Conservation (phyloP, 2,329 filamentous ascomycete species). For the Didymella sp. region DNA sequence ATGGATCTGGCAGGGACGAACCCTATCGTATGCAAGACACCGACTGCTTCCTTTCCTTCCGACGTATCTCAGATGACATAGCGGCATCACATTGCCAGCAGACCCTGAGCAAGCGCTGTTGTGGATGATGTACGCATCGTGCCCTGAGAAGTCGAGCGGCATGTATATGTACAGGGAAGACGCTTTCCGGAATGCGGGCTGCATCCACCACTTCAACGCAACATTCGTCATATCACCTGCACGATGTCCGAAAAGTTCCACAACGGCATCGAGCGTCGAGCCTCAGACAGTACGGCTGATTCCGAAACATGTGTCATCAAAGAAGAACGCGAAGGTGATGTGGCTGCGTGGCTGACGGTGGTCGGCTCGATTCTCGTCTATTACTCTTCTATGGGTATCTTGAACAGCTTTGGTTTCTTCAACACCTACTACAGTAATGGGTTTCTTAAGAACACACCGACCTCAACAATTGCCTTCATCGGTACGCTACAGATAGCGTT, state of each 20-base stretch:
- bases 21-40: constrained; percentile 14
- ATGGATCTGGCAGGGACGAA: neutral
- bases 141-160: constrained; percentile 7
- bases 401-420: constrained; percentile 55
- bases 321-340: constrained; percentile 23
- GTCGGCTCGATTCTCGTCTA: constrained; percentile 47
- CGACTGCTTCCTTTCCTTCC: constrained; percentile 16
- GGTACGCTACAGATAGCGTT: constrained; percentile 53
- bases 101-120: constrained; percentile 15
- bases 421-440: constrained; percentile 53
- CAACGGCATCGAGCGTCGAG: constrained; percentile 14
- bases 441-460: constrained; percentile 41
- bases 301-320: constrained; percentile 37
- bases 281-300: constrained; percentile 23
- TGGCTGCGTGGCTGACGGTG: constrained; percentile 45
- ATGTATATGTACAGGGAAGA: constrained; percentile 21
- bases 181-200: constrained; percentile 16
- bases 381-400: constrained; percentile 51
- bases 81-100: constrained; percentile 16
- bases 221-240: constrained; percentile 17
- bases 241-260: constrained; percentile 27
- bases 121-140: constrained; percentile 5
- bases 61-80: constrained; percentile 21
- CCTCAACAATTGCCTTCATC: constrained; percentile 53
- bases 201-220: constrained; percentile 5